Evolutionary conservation across 495 filamentous ascomycete species (phyloP).

Genomic region (Pseudotulostoma volvatum): DNA sequence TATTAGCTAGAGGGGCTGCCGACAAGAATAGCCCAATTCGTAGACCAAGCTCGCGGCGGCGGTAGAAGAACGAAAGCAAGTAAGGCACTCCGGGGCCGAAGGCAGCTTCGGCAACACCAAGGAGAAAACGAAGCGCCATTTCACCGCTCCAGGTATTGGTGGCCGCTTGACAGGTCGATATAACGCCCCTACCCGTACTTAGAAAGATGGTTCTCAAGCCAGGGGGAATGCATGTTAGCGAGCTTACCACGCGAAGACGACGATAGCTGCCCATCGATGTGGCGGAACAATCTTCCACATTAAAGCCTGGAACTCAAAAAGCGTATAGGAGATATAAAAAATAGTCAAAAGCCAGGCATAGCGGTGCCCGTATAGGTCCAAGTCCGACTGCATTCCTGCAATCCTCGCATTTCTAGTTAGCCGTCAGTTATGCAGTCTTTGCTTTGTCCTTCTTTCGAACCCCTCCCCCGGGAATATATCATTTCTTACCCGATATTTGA

Average conservation of each 20-base stretch:
- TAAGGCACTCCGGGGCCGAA: constrained; percentile 59
- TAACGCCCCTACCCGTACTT: constrained; percentile 30
- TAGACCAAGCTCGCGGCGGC: constrained; percentile 58
- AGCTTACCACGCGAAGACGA: constrained; percentile 32
- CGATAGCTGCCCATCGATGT: constrained; percentile 33
- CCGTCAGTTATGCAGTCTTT: constrained; percentile 3
- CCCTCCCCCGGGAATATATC: no score
- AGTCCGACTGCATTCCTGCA: constrained; percentile 39
- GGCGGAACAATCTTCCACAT: constrained; percentile 58
- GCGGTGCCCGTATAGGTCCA: constrained; percentile 30
- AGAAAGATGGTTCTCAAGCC: not conserved
- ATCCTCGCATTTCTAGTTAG: constrained; percentile 45
- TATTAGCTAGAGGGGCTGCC: constrained; percentile 65
- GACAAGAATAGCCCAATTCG: constrained; percentile 62
- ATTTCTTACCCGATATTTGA: constrained; percentile 47
- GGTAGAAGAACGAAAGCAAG: constrained; percentile 71
- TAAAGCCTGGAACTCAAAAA: constrained; percentile 53
- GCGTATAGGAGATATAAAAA: constrained; percentile 49
- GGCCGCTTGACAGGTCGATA: constrained; percentile 43
- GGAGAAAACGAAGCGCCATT: constrained; percentile 50
- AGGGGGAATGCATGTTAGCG: constrained; percentile 1
- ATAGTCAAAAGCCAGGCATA: constrained; percentile 65
- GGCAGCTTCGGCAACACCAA: constrained; percentile 49
- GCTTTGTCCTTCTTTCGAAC: not conserved
- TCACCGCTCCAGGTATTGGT: constrained; percentile 44